phyloP scores from a whole-genome alignment of 768 basidiomycete species.

The Lactifluus pinguis region DNA sequence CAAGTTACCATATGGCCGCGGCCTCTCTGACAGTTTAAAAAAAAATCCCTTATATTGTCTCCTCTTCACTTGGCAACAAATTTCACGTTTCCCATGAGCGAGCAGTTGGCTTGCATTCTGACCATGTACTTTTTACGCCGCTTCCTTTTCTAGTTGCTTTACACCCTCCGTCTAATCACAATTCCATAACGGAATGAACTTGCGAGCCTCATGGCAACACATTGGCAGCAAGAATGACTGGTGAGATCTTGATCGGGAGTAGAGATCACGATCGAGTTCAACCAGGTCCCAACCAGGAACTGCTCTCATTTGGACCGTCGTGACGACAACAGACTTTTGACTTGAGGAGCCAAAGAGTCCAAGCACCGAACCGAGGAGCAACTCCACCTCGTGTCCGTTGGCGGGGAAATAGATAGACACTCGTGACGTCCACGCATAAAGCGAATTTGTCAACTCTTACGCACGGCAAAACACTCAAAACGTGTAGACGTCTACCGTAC shows the following conservation, averaged over 20 bases:
- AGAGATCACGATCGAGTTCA: slow-evolving; percentile 3
- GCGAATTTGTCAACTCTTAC: too few species aligned
- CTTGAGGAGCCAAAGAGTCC: too few species aligned
- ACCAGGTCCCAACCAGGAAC: too few species aligned
- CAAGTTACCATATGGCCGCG: not conserved
- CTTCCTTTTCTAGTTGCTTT: not conserved
- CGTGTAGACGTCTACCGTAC: slow-evolving; percentile 28
- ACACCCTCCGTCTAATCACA: not conserved
- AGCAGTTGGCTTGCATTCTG: too few species aligned
- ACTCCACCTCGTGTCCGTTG: too few species aligned
- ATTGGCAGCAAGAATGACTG: too few species aligned
- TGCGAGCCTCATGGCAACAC: not conserved
- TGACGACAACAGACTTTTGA: too few species aligned
- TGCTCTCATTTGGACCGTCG: too few species aligned
- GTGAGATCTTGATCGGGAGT: not conserved
- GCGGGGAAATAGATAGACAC: not conserved
- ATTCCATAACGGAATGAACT: not conserved
- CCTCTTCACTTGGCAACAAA: too few species aligned
- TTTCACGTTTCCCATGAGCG: not conserved
- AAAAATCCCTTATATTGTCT: not conserved
- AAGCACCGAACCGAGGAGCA: too few species aligned
- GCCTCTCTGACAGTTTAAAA: too few species aligned
- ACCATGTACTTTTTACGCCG: not conserved
- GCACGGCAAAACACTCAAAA: slow-evolving; percentile 21
- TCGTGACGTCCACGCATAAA: too few species aligned